Evolutionary conservation across 306 rosid species (phyloP), one percentile per base, ranked within the genome.

Genomic region (Herpetospermum pedunculosum): DNA sequence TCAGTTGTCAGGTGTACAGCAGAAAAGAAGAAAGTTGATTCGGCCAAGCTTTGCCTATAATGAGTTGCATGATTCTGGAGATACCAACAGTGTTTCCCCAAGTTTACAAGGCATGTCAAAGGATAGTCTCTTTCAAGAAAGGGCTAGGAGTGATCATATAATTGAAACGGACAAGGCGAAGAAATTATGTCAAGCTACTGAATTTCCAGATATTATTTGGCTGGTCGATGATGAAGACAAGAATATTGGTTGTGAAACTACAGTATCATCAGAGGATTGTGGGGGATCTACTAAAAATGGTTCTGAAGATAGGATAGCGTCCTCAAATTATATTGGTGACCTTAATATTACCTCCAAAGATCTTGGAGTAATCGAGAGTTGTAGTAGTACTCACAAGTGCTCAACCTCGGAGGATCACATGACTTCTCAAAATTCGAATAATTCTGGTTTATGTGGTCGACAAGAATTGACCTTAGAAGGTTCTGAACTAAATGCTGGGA

Each of bases 1-100:
- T 37, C 57, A 19, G 34, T 73, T 25, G 49, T 34, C 49, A 34
- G 35, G 47, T 62, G 77, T 53, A 76, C 74, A 75, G 28, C 85
- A 29, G 49, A 85, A 82, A 80, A 88, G 75, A 82, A 84, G 84
- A 77, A 85, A 85, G 80, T 80, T 88, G 84, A 78, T 88, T 72
- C 83, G 90, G 71, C 92, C 92, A 13, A 79, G 74, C 80, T 84
- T 85, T 76, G 41, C 50, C 70, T 70, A 73, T 50, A 78, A 68
- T n/a, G 16, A 75, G 77, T 74, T 82, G 43, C 43, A 70, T 75
- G 76, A 71, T 63, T 74, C 62, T 48, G 76, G 60, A 65, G 78
- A 60, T 68, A 34, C 57, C 37, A 49, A 13, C 26, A 47, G 14
- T 34, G 32, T 34, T 73, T 77, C 81, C 76, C 73, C n/a, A 80